Evolutionary conservation across 768 basidiomycete species (phyloP).

Genomic region (Pisolithus sp.): DNA sequence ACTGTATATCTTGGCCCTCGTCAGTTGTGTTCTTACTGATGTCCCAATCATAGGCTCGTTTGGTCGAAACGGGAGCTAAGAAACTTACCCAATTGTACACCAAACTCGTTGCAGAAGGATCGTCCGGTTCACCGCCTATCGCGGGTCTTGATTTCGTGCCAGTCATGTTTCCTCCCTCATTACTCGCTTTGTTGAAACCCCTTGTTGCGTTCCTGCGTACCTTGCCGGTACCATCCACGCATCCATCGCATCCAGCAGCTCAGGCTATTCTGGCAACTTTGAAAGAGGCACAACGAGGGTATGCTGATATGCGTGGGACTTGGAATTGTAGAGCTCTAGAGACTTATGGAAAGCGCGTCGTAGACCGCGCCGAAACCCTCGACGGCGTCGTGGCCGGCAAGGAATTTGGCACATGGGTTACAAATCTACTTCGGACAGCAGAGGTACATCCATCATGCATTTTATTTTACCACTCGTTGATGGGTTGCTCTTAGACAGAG

Average conservation of each 20-base stretch:
- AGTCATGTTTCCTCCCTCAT: constrained; percentile 47
- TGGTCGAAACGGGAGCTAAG: constrained; percentile 79
- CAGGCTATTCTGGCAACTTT: constrained; percentile 56
- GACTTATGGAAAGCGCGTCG: constrained; percentile 56
- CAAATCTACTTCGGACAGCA: constrained; percentile 54
- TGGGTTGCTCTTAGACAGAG: constrained; percentile 45
- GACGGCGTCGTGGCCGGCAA: constrained; percentile 60
- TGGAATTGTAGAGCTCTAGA: constrained; percentile 77
- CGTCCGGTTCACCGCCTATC: constrained; percentile 63
- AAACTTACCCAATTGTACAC: constrained; percentile 68
- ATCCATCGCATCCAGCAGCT: constrained; percentile 78
- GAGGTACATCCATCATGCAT: constrained; percentile 45
- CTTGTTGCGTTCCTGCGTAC: constrained; percentile 65
- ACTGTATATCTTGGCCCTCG: constrained; percentile 32
- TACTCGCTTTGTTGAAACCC: constrained; percentile 51
- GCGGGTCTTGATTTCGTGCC: constrained; percentile 52
- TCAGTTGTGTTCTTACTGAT: background rate
- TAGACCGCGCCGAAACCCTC: constrained; percentile 65
- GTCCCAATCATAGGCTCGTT: constrained; percentile 41
- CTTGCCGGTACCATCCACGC: constrained; percentile 70
- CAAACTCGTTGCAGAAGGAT: constrained; percentile 80
- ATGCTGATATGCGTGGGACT: constrained; percentile 79
- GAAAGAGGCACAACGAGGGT: constrained; percentile 73
- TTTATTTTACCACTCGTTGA: constrained; percentile 23
- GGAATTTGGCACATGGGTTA: constrained; percentile 70